Percentiles rank a stretch among this genome's conserved stretches.
Conservation (phyloP, 257 asterid genomes). For the Henckelia pumila region DNA sequence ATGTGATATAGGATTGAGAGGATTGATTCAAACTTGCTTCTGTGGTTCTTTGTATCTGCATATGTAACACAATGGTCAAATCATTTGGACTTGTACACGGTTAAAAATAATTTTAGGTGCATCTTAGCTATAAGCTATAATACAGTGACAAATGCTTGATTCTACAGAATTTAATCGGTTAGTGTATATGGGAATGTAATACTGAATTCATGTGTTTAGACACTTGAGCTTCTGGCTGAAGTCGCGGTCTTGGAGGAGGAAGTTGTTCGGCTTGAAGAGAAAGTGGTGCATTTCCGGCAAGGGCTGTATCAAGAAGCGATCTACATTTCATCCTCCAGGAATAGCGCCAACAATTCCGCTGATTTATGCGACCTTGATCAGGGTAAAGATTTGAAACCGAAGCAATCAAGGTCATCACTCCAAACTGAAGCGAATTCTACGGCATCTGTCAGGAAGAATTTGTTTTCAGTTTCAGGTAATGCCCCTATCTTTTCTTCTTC, state of each 20-base stretch:
- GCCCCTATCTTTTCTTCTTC: neutral
- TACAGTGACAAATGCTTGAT: neutral
- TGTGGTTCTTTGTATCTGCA: too few species aligned
- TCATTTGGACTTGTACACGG: too few species aligned
- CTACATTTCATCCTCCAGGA: constrained; percentile 64
- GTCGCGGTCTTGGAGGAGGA: constrained; percentile 98
- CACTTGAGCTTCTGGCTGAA: constrained; percentile 93
- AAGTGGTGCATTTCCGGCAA: constrained; percentile 74
- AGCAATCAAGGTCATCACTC: constrained; percentile 44
- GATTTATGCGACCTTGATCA: constrained; percentile 36
- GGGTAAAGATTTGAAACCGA: constrained; percentile 39
- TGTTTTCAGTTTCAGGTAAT: constrained; percentile 43
- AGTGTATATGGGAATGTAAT: constrained; percentile 4
- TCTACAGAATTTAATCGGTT: neutral
- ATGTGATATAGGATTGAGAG: too few species aligned
- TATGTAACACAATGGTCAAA: too few species aligned
- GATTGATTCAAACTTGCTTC: neutral
- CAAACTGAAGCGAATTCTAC: constrained; percentile 37
- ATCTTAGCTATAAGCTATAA: too few species aligned
- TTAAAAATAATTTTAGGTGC: neutral
- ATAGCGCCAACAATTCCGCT: constrained; percentile 45
- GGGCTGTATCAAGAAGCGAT: constrained; percentile 93
- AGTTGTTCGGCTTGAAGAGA: constrained; percentile 89
- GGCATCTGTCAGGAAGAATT: constrained; percentile 28
- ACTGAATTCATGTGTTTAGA: constrained; percentile 39